Percentiles rank a stretch among this genome's conserved stretches.
Conservation (phyloP, 2,329 filamentous ascomycete species). For the Trichoderma sp. region DNA sequence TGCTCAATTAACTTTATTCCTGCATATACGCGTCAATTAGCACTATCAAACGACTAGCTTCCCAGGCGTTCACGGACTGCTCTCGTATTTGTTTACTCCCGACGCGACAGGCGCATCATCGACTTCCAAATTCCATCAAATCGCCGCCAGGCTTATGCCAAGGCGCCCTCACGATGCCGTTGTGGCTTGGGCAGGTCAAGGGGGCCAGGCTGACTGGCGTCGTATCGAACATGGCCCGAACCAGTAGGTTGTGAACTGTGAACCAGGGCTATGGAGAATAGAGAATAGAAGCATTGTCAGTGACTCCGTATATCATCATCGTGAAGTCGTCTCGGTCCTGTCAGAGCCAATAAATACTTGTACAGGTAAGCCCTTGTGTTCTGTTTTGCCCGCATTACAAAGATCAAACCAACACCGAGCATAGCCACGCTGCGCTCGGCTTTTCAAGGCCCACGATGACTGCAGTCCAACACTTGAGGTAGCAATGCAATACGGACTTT, state of each 20-base stretch:
- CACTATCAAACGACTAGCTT: background rate
- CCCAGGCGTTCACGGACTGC: background rate
- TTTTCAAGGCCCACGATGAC: background rate
- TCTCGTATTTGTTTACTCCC: conserved; percentile 8
- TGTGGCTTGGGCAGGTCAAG: conserved; percentile 9
- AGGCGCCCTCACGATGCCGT: background rate
- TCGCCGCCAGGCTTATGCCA: conserved; percentile 6
- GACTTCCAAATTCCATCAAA: background rate
- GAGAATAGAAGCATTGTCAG: background rate
- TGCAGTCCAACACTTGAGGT: background rate
- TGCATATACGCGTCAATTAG: conserved; percentile 12
- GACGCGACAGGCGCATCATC: background rate
- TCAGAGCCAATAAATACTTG: background rate
- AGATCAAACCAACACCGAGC: background rate
- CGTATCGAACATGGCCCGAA: background rate
- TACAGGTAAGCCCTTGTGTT: background rate
- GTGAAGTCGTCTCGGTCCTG: background rate
- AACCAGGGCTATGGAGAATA: background rate
- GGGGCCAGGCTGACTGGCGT: conserved; percentile 1
- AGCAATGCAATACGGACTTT: background rate
- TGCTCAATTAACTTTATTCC: background rate
- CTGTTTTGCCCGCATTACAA: background rate
- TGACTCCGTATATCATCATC: background rate
- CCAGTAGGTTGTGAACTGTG: background rate
- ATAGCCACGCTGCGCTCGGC: background rate